Evolutionary conservation across 495 filamentous ascomycete genomes (phyloP).

Genomic region (Rostrohypoxylon terebratum): DNA sequence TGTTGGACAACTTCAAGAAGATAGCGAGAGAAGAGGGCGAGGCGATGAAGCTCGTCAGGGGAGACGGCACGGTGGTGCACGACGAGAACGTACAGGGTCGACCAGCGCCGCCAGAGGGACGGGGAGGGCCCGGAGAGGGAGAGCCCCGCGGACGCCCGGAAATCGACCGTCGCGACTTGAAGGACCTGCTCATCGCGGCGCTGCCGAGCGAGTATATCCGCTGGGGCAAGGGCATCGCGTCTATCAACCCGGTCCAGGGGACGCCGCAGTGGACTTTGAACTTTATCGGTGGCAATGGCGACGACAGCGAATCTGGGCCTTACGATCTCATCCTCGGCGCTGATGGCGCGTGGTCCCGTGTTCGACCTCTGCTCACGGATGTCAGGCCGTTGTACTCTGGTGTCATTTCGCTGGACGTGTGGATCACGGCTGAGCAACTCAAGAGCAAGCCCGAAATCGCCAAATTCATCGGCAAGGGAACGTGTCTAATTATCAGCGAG

Average conservation of each 20-base stretch:
- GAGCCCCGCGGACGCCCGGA: conserved; percentile 60
- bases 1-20: conserved; percentile 62
- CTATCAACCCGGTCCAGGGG: conserved; percentile 26
- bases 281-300: conserved; percentile 48
- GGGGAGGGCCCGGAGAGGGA: conserved; percentile 10
- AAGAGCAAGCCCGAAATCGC: conserved; percentile 46
- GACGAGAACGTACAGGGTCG: conserved; percentile 38
- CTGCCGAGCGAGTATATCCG: conserved; percentile 56
- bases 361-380: conserved; percentile 61
- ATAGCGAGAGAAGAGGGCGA: conserved; percentile 58
- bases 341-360: conserved; percentile 71
- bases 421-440: conserved; percentile 49
- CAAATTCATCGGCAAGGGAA: conserved; percentile 58
- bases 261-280: conserved; percentile 50
- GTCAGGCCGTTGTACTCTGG: conserved; percentile 64
- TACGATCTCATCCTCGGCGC: conserved; percentile 71
- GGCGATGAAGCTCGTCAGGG: conserved; percentile 52
- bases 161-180: conserved; percentile 58
- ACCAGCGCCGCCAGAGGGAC: not conserved
- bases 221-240: conserved; percentile 59
- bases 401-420: conserved; percentile 54
- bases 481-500: conserved; percentile 57
- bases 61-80: conserved; percentile 56
- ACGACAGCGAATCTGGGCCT: conserved; percentile 16
- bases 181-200: conserved; percentile 53